Base-by-base conservation (phyloP, 352 stramenopile species). In the Globisporangium mamillatum region DNA sequence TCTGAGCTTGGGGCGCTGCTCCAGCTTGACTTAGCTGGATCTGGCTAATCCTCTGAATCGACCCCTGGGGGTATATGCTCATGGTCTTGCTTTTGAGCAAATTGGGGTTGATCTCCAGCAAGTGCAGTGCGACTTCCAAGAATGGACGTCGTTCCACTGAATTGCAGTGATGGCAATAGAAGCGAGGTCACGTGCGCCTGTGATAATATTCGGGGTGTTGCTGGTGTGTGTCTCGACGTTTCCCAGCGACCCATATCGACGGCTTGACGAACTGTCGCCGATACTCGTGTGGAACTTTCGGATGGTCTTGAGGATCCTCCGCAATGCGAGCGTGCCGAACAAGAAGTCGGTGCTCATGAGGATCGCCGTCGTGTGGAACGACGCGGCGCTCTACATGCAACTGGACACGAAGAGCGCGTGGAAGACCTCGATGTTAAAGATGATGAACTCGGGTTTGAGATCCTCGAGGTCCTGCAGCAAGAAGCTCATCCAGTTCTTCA, bases 351-450 rank as follows among this genome's bases (percentile, higher is more conserved):
- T 57, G 3, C 16, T 12, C 63, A 86, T 81, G 16, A 88, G 64
- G 0, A 66, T 63, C 4, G 71, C 53, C 0, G 69, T 77, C 4
- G 80, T 80, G 2, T 46, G 48, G 34, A 68, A 65, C 0, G 72
- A 80, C n/a, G 76, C 59, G 4, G 72, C 53, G 0, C 53, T 75
- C 50, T 84, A 71, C 60, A 88, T 80, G 16, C 66, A 74, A 25
- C 73, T 75, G 0, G 80, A 71, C 1, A 85, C 78, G 25, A 74
- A 86, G 4, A 89, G 61, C 41, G 78, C 66, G 58, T 86, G 76
- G 58, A 84, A 89, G 55, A 89, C 67, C 34, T 89, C 76, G 7
- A 82, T 73, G 25, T 84, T 86, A 58, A 89, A 85, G 22, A 85
- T 81, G 5, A 89, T 70, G 0, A 70, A 69, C 61, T 86, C 78